Percentiles rank a stretch among this genome's conserved stretches.
These are phyloP conservation scores for Nannizzia gypsea DNA, from an alignment of 2,329 filamentous ascomycete genomes.

Conservation along the genomic window DNA sequence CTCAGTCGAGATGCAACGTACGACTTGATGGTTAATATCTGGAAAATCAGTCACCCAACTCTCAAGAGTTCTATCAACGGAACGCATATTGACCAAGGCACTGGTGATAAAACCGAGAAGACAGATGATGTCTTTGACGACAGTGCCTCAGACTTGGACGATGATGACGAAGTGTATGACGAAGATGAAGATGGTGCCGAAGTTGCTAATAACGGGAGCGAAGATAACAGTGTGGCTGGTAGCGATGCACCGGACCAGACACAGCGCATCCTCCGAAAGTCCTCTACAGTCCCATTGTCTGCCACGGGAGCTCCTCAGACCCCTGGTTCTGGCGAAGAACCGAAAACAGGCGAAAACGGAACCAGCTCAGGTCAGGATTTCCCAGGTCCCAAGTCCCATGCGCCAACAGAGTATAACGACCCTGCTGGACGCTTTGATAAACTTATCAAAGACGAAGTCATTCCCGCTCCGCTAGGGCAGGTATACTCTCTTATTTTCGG, in stretches of 20 bases:
- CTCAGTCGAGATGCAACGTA: slow-evolving; percentile 92
- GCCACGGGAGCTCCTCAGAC: slow-evolving; percentile 26
- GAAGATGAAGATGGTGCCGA: slow-evolving; percentile 43
- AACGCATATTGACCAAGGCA: slow-evolving; percentile 65
- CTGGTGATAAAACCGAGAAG: slow-evolving; percentile 85
- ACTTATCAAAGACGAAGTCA: slow-evolving; percentile 69
- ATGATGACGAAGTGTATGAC: slow-evolving; percentile 51
- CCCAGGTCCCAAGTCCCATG: slow-evolving; percentile 71
- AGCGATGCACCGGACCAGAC: slow-evolving; percentile 38
- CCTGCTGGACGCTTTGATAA: slow-evolving; percentile 69
- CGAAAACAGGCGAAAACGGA: slow-evolving; percentile 37
- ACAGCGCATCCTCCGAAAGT: slow-evolving; percentile 56
- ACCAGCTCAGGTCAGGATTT: slow-evolving; percentile 47
- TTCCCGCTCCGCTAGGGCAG: slow-evolving; percentile 80
- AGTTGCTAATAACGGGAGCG: slow-evolving; percentile 46
- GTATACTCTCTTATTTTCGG: slow-evolving; percentile 85
- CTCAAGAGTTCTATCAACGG: slow-evolving; percentile 86
- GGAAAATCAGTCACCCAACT: slow-evolving; percentile 91
- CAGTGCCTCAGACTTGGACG: slow-evolving; percentile 65
- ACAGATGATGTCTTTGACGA: slow-evolving; percentile 57
- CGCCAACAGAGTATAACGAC: slow-evolving; percentile 77
- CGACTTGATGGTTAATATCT: slow-evolving; percentile 93
- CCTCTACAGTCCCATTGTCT: slow-evolving; percentile 44
- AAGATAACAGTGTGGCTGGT: slow-evolving; percentile 41
- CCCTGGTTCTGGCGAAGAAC: slow-evolving; percentile 21